Conservation (phyloP, 2,329 filamentous ascomycete species). For the Xylariomycetidae sp. region DNA sequence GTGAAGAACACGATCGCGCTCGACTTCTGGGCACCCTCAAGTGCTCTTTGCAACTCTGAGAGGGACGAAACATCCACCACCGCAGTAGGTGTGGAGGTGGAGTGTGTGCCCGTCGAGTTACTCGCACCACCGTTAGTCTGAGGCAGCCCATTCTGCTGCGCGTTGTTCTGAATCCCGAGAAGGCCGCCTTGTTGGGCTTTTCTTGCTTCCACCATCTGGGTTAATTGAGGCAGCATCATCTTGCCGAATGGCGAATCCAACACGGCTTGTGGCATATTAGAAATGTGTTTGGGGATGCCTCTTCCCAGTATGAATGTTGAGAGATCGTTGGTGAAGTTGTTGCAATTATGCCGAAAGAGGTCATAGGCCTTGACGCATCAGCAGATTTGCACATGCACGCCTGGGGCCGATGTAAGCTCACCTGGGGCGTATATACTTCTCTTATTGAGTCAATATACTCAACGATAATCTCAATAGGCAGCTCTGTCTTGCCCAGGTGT, state of each 20-base stretch:
- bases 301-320: constrained; percentile 83
- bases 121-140: constrained; percentile 9
- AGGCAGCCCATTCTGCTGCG: too few species aligned
- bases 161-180: constrained; percentile 42
- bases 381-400: too few species aligned
- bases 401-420: too few species aligned
- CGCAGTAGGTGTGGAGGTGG: constrained; percentile 17
- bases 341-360: constrained; percentile 88
- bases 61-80: constrained; percentile 60
- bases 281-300: constrained; percentile 83
- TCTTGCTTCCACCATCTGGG: constrained; percentile 45
- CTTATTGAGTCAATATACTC: constrained; percentile 85
- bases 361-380: constrained; percentile 67
- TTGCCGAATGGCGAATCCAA: constrained; percentile 82
- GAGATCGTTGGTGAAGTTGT: constrained; percentile 94
- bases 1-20: constrained; percentile 90
- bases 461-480: constrained; percentile 75
- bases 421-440: constrained; percentile 76
- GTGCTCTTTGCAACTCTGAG: constrained; percentile 54
- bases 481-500: constrained; percentile 68
- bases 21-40: constrained; percentile 56
- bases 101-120: not conserved
- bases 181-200: constrained; percentile 46
- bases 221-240: constrained; percentile 73
- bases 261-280: constrained; percentile 78